Evolutionary conservation across 306 rosid genomes (phyloP), one percentile per base, ranked within the genome.

Genomic region (Chamaecrista fasciculata): DNA sequence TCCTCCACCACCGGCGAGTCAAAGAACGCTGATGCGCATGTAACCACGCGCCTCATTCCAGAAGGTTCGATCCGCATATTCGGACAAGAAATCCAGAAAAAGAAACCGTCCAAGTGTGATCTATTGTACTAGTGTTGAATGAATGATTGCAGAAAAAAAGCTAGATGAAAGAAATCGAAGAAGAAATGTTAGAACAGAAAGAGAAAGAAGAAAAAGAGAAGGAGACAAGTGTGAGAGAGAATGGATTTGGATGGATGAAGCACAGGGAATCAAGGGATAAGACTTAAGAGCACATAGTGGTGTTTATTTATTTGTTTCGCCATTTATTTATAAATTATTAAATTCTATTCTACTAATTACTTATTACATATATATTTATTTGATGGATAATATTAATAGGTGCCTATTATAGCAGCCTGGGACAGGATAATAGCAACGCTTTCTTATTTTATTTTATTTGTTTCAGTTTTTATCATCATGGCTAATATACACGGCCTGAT

Each of bases 401-500:
- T n/a, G n/a, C n/a, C n/a, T n/a, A n/a, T n/a, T n/a, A n/a, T n/a
- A 52, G 47, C 50, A 68, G 59, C 46, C 18, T 2, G 33, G 16
- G 43, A 43, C 6, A 23, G 43, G 69, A 63, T 43, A 56, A 62
- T 71, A 21, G 69, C 69, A 77, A 52, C 11, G 52, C 56, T 4
- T 53, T 28, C 8, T 52, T 18, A 18, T 23, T 24, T 0, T 14
- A n/a, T n/a, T n/a, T n/a, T n/a, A n/a, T n/a, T n/a, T n/a, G n/a
- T n/a, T n/a, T n/a, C n/a, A n/a, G 0, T 25, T n/a, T 20, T 9
- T 20, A 36, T 37, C 39, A 33, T 65, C 18, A 18, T 47, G 23
- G 2, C 7, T 33, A 8, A 48, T 48, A 58, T 40, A 50, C 49
- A 31, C 18, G 72, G 47, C 23, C 95, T 91, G 79, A 87, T 86